phyloP scores from a whole-genome alignment of 2,329 filamentous ascomycete species.

The Hymenoscyphus fructigenus region DNA sequence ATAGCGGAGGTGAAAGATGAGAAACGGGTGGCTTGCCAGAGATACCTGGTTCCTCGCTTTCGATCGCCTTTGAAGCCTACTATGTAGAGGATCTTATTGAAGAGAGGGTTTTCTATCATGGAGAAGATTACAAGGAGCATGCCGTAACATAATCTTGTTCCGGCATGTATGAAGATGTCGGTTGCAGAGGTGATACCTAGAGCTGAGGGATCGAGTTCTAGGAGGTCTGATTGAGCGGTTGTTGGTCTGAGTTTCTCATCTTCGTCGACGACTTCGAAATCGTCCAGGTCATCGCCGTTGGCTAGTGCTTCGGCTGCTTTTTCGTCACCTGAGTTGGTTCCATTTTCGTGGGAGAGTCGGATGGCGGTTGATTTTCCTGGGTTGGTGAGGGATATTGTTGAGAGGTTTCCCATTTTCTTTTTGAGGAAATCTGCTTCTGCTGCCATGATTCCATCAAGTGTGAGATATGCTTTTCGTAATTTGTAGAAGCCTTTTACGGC shows the following conservation, averaged over 20 bases:
- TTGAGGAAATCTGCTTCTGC: conserved; percentile 62
- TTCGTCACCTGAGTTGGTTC: background rate
- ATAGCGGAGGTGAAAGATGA: conserved; percentile 91
- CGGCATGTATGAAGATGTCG: conserved; percentile 87
- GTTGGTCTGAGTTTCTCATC: conserved; percentile 19
- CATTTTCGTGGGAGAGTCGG: conserved; percentile 3
- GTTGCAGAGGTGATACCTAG: conserved; percentile 70
- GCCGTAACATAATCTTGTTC: conserved; percentile 86
- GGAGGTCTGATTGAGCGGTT: conserved; percentile 24
- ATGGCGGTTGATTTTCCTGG: background rate
- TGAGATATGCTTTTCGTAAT: conserved; percentile 81
- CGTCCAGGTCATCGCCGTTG: background rate
- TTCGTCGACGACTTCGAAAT: background rate
- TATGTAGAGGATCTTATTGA: conserved; percentile 80
- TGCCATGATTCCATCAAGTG: conserved; percentile 75
- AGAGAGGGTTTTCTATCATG: conserved; percentile 80
- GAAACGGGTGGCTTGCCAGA: conserved; percentile 88
- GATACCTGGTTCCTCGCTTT: conserved; percentile 75
- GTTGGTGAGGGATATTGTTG: background rate
- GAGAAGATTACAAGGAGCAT: conserved; percentile 84
- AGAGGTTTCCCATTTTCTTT: conserved; percentile 24
- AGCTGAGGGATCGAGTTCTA: conserved; percentile 46
- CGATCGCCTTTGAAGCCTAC: conserved; percentile 91
- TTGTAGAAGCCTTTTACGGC: conserved; percentile 91
- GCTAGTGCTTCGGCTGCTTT: background rate